Evolutionary conservation across 1,284 basidiomycete species (phyloP).

Genomic region (Cryptococcus sp.): DNA sequence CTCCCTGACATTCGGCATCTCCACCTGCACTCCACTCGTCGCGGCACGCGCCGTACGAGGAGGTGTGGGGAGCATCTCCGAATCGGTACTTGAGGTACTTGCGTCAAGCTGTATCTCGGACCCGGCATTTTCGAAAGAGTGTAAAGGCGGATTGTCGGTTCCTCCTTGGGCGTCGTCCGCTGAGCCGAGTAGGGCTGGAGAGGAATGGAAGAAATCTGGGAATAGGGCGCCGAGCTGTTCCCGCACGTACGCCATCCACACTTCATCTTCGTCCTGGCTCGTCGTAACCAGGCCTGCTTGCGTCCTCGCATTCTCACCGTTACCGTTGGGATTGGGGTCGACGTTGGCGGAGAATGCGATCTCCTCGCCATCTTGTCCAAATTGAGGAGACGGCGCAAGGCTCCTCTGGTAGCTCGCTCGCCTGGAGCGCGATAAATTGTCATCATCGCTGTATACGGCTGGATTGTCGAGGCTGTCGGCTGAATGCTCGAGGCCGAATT

Average conservation of each 20-base stretch:
- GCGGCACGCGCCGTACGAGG: neutral
- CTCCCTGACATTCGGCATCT: constrained; percentile 25
- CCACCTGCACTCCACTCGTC: constrained; percentile 6
- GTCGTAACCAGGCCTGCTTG: constrained; percentile 9
- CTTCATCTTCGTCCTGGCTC: constrained; percentile 33
- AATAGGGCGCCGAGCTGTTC: constrained; percentile 41
- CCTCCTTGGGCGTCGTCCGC: neutral
- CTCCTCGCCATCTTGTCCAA: no score
- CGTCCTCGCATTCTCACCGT: neutral
- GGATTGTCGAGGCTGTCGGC: no score
- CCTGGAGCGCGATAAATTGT: no score
- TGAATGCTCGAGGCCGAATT: no score
- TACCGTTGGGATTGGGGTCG: no score
- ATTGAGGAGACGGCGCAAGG: no score
- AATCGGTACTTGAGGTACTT: neutral
- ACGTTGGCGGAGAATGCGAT: no score
- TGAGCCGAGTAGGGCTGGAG: neutral
- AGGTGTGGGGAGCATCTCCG: constrained; percentile 6
- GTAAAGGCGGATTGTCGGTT: neutral
- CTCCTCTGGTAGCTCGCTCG: no score
- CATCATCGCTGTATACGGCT: no score
- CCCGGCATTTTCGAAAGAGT: no score
- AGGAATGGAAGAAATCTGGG: constrained; percentile 37
- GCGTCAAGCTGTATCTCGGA: neutral
- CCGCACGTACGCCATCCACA: constrained; percentile 43